Base-by-base conservation (phyloP, 1,284 basidiomycete species). In the Ganoderma sp. region DNA sequence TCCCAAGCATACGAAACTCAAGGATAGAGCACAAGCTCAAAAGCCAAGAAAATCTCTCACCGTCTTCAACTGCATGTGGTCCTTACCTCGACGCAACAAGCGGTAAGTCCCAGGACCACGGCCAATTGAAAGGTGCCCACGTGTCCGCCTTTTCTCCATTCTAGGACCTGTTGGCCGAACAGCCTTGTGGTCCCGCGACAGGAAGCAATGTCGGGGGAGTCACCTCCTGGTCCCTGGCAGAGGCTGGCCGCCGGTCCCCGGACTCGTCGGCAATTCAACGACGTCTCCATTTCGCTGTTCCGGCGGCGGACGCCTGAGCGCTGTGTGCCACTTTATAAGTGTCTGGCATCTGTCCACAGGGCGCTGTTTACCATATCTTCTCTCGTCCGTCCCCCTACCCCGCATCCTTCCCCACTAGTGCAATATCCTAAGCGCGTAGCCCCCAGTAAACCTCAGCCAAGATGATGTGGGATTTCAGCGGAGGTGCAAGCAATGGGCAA, bases 381-480 rank as follows among this genome's bases (percentile, higher is more conserved):
- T 67, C 62, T 57, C 61, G 57, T 67, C 45, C 61, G 45, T 43
- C 62, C 43, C 61, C 50, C 61, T n/a, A 39, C 45, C 54, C 67
- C 57, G 43, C 65, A 62, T 60, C 56, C 39, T 45, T 56, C 69
- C 19, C 10, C 48, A 25, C 8, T 22, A 60, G 58, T 37, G 39
- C 17, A 60, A 25, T 8, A 60, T 25, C 22, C 39, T 12, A n/a
- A 34, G 9, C 9, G n/a, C 17, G 17, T 22, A 39, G n/a, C 34
- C 17, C 7, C 7, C 45, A 32, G 34, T 17, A 39, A 59, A 19
- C 41, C 56, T 28, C 39, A 62, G 37, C 39, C 64, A 69, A 64
- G 41, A 72, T 71, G 69, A 75, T 75, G 73, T 73, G 74, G 73
- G 73, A 75, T 66, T 64, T 73, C 39, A 71, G 69, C 64, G 70